Evolutionary conservation across 2,329 filamentous ascomycete species (phyloP).

Genomic region (Fusarium circinatum): DNA sequence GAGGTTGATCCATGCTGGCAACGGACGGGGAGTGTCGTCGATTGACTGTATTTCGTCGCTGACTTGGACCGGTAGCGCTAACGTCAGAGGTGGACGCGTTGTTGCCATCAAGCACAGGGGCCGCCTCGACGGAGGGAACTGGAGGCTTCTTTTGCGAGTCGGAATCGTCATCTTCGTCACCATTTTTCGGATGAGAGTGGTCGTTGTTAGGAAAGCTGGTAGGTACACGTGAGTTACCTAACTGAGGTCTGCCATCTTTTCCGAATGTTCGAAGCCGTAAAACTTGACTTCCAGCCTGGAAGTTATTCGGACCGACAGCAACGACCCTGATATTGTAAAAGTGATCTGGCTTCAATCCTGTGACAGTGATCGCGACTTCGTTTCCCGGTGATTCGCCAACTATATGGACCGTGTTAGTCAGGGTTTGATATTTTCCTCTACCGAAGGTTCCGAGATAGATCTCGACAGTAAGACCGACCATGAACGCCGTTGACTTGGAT

Average conservation of each 20-base stretch:
- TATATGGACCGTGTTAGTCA: slow-evolving; percentile 48
- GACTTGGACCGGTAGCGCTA: slow-evolving; percentile 56
- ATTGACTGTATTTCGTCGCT: slow-evolving; percentile 68
- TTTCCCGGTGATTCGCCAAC: slow-evolving; percentile 79
- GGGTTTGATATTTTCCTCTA: background rate
- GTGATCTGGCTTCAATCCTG: slow-evolving; percentile 83
- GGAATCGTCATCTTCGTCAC: slow-evolving; percentile 56
- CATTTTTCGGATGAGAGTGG: slow-evolving; percentile 51
- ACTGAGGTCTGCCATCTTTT: slow-evolving; percentile 70
- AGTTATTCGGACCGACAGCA: slow-evolving; percentile 89
- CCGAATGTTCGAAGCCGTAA: slow-evolving; percentile 84
- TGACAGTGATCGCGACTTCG: slow-evolving; percentile 79
- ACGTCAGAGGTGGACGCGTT: slow-evolving; percentile 72
- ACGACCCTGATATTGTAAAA: slow-evolving; percentile 96
- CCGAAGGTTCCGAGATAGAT: background rate
- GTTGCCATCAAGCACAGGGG: slow-evolving; percentile 69
- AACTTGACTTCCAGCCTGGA: slow-evolving; percentile 87
- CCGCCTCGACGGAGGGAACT: slow-evolving; percentile 69
- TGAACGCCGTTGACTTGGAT: slow-evolving; percentile 95
- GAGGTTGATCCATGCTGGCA: slow-evolving; percentile 63
- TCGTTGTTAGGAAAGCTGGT: slow-evolving; percentile 67
- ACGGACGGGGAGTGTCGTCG: slow-evolving; percentile 81
- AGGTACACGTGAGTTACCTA: slow-evolving; percentile 66
- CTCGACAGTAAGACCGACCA: slow-evolving; percentile 64
- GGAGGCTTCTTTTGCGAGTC: slow-evolving; percentile 60